These are phyloP conservation scores for Carallia pectinifolia DNA, from an alignment of 345 rosid species.

Conservation along the genomic window DNA sequence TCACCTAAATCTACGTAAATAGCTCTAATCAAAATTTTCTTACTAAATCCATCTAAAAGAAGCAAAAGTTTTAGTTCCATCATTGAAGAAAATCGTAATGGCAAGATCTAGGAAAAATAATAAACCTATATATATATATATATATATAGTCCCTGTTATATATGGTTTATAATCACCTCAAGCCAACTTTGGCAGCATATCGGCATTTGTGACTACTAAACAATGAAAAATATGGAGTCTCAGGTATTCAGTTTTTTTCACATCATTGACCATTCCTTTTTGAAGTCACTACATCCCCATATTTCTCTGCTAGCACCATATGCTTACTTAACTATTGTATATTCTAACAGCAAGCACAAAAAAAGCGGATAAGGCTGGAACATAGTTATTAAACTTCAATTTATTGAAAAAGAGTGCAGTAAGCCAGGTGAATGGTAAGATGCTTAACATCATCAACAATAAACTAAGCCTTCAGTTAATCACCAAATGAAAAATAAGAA, in stretches of 20 bases:
- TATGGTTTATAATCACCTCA: conserved; percentile 17
- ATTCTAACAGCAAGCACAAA: conserved; percentile 33
- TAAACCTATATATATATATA: conserved; percentile 31
- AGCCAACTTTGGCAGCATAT: conserved; percentile 17
- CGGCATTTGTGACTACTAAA: conserved; percentile 10
- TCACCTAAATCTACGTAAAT: no score
- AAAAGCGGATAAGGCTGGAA: neutral
- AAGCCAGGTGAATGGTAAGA: neutral
- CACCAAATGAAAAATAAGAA: neutral
- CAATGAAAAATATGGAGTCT: conserved; percentile 1
- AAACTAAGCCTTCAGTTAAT: neutral
- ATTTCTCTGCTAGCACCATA: conserved; percentile 31
- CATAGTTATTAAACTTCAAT: neutral
- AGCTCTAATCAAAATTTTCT: neutral
- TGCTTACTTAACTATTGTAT: conserved; percentile 49
- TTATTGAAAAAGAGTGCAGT: neutral
- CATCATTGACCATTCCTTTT: conserved; percentile 24
- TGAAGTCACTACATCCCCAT: conserved; percentile 16
- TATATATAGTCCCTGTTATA: conserved; percentile 3
- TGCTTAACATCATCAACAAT: neutral
- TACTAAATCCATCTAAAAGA: neutral
- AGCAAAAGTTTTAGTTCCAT: neutral
- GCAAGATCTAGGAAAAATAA: no score
- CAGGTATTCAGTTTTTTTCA: conserved; percentile 7
- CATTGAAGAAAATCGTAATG: neutral